These are phyloP conservation scores for Xylaria sp. DNA, from an alignment of 495 filamentous ascomycete species.

Conservation along the genomic window DNA sequence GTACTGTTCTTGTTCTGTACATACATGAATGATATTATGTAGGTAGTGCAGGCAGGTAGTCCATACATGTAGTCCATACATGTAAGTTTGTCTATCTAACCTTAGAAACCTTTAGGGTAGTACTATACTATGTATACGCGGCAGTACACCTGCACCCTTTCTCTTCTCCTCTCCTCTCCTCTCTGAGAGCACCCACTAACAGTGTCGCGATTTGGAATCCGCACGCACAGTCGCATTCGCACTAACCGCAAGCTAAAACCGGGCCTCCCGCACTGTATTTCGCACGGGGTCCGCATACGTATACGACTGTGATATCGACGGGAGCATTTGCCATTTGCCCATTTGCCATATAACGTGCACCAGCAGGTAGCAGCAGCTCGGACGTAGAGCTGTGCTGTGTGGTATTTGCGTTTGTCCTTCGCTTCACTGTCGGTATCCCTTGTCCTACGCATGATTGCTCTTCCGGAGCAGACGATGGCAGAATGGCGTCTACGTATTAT, in stretches of 20 bases:
- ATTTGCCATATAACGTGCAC: no score
- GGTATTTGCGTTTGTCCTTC: slow-evolving; percentile 3
- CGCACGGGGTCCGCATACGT: not conserved
- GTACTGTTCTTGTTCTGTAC: not conserved
- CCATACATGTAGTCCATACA: no score
- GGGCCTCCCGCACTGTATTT: slow-evolving; percentile 10
- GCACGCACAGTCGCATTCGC: slow-evolving; percentile 6
- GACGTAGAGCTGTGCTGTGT: not conserved
- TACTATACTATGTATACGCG: no score
- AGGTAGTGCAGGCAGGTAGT: no score
- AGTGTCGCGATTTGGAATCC: slow-evolving; percentile 24
- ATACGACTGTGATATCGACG: not conserved
- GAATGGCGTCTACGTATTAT: slow-evolving; percentile 8
- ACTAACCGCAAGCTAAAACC: not conserved
- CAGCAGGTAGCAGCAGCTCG: no score
- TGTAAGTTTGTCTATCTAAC: no score
- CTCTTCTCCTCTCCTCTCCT: no score
- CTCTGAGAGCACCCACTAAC: not conserved
- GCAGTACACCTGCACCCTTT: not conserved
- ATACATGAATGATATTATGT: no score
- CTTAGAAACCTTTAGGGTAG: no score
- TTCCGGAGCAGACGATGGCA: not conserved
- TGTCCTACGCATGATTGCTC: slow-evolving; percentile 4
- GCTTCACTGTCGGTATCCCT: not conserved
- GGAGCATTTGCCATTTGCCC: not conserved